These are phyloP conservation scores for Eucalyptus curtisii DNA, from an alignment of 345 rosid species.

Conservation along the genomic window DNA sequence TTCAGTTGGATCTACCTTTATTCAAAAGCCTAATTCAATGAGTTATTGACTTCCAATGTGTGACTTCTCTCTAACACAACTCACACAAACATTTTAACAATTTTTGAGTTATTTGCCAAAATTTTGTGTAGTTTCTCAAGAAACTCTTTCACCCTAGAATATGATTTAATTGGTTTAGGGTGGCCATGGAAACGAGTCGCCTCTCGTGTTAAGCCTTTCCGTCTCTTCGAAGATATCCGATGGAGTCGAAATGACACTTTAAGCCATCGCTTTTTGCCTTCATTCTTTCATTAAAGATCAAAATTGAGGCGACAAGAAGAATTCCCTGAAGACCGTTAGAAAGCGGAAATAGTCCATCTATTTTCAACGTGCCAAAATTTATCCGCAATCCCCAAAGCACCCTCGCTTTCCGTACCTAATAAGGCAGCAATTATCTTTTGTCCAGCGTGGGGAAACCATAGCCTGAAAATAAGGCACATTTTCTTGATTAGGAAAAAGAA, in stretches of 20 bases:
- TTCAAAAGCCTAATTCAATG: rapidly evolving
- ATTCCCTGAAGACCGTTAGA: background rate
- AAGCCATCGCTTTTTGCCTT: background rate
- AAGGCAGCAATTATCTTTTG: background rate
- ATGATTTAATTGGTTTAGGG: background rate
- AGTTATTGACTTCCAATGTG: background rate
- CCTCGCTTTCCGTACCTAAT: background rate
- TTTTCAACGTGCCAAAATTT: background rate
- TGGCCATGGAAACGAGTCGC: background rate
- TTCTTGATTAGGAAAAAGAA: background rate
- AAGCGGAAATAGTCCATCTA: background rate
- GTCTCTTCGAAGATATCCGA: background rate
- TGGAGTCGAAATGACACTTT: background rate
- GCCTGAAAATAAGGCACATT: background rate
- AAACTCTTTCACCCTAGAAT: background rate
- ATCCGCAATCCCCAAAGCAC: background rate
- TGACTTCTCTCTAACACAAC: background rate
- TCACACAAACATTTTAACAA: background rate
- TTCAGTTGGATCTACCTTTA: rapidly evolving
- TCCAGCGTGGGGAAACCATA: background rate
- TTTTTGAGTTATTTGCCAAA: background rate
- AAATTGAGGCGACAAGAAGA: background rate
- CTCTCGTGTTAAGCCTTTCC: background rate
- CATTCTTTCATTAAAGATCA: background rate
- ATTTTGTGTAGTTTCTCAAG: background rate